Evolutionary conservation across 495 filamentous ascomycete genomes (phyloP).

Genomic region (Staphylotrichum tortipilum): DNA sequence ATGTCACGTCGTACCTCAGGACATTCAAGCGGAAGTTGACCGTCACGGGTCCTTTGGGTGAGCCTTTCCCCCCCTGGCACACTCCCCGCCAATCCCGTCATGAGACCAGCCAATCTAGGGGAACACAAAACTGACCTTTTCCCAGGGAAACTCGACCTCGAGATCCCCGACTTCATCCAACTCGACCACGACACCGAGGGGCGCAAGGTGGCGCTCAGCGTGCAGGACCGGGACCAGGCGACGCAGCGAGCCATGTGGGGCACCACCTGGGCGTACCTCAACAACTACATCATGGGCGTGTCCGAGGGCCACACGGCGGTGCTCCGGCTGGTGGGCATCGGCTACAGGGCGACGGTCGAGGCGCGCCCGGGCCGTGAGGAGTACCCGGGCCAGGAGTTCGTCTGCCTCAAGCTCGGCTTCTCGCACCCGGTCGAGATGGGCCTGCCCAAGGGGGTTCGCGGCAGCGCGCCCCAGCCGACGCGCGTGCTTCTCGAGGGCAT

Average conservation of each 20-base stretch:
- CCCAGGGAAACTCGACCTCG: constrained; percentile 62
- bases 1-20: constrained; percentile 40
- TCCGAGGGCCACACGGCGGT: constrained; percentile 94
- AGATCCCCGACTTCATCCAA: constrained; percentile 61
- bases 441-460: constrained; percentile 74
- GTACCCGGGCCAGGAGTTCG: constrained; percentile 76
- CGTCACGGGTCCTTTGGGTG: constrained; percentile 69
- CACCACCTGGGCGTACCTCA: constrained; percentile 84
- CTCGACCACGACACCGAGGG: constrained; percentile 54
- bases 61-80: too few species aligned
- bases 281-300: constrained; percentile 83
- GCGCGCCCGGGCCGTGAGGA: constrained; percentile 59
- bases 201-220: constrained; percentile 54
- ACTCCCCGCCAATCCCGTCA: too few species aligned
- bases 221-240: constrained; percentile 53
- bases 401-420: constrained; percentile 89
- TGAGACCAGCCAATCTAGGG: too few species aligned
- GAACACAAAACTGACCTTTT: background rate
- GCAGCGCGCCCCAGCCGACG: constrained; percentile 86
- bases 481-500: constrained; percentile 81
- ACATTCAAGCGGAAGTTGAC: constrained; percentile 54
- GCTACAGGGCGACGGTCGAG: constrained; percentile 85
- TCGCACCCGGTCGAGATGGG: constrained; percentile 88
- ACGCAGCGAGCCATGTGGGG: constrained; percentile 97
- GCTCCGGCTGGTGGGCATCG: constrained; percentile 88